Percentiles rank a stretch among this genome's conserved stretches.
phyloP scores from a whole-genome alignment of 2,329 filamentous ascomycete species.

The Colletotrichum sp. region DNA sequence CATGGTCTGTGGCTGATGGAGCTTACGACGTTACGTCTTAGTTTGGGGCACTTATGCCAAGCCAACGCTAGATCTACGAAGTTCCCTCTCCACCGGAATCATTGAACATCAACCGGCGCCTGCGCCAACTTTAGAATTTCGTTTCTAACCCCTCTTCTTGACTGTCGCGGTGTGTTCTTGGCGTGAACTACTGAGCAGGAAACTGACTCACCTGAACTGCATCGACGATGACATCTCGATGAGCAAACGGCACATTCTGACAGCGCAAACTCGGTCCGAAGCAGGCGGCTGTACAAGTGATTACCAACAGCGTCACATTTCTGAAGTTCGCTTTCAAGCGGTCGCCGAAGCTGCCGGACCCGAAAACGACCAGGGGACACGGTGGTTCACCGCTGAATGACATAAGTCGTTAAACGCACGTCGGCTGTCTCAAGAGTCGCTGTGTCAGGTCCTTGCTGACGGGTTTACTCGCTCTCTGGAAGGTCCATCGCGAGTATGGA shows the following conservation, averaged over 20 bases:
- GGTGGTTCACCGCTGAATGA: not conserved
- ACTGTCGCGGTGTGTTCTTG: constrained; percentile 5
- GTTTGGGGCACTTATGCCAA: not conserved
- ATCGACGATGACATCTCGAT: not conserved
- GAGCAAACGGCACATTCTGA: not conserved
- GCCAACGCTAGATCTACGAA: not conserved
- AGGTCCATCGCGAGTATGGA: not conserved
- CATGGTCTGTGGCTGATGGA: not conserved
- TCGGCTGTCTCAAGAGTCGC: not conserved
- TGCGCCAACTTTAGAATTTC: not conserved
- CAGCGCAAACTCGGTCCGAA: not conserved
- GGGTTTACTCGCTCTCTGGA: not conserved
- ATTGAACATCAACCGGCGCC: not conserved
- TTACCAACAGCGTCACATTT: not conserved
- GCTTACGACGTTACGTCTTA: not conserved
- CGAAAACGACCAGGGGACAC: not conserved
- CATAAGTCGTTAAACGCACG: not conserved
- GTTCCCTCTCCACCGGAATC: not conserved
- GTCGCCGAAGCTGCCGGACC: not conserved
- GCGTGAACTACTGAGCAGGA: not conserved
- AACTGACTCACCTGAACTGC: not conserved
- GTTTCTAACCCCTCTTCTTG: constrained; percentile 8
- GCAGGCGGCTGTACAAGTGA: not conserved
- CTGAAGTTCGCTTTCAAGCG: not conserved
- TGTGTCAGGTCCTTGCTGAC: not conserved